Percentiles rank a stretch among this genome's conserved stretches.
Conservation (phyloP, 2,329 filamentous ascomycete species). For the Talaromyces albobiverticillius region DNA sequence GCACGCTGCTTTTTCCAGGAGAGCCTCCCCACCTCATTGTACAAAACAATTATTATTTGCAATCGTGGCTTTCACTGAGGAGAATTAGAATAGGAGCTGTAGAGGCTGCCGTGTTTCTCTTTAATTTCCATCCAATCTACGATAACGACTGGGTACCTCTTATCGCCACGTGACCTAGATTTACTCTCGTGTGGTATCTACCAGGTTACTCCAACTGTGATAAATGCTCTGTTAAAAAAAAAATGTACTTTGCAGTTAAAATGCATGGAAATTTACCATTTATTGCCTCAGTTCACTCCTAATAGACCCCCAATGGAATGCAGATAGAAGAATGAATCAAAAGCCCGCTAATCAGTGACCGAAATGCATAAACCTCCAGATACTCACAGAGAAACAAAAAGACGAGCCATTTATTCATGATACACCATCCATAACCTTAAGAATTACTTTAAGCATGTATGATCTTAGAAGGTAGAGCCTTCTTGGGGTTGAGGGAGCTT, state of each 20-base stretch:
- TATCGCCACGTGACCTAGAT: constrained; percentile 15
- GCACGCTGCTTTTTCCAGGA: constrained; percentile 24
- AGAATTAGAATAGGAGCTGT: not conserved
- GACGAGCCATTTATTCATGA: constrained; percentile 25
- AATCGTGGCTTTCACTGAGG: constrained; percentile 31
- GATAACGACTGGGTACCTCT: not conserved
- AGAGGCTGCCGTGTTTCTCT: not conserved
- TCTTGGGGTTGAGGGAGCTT: constrained; percentile 93
- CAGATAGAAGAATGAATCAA: constrained; percentile 13
- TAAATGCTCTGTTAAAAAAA: not conserved
- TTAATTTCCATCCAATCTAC: not conserved
- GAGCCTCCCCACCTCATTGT: constrained; percentile 12
- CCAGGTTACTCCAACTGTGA: too few relatives aligned
- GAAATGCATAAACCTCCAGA: constrained; percentile 30
- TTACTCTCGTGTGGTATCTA: too few relatives aligned
- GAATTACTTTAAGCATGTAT: constrained; percentile 4
- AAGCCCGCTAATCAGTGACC: constrained; percentile 30
- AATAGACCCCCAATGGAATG: not conserved
- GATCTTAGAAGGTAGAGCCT: constrained; percentile 61
- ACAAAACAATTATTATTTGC: constrained; percentile 28
- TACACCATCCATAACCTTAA: constrained; percentile 10
- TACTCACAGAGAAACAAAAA: constrained; percentile 7
- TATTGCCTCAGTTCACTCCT: constrained; percentile 6
- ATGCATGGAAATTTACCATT: not conserved
- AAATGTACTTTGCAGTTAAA: not conserved